Evolutionary conservation across 352 stramenopile genomes (phyloP).

Genomic region (Phytophthora constricta): DNA sequence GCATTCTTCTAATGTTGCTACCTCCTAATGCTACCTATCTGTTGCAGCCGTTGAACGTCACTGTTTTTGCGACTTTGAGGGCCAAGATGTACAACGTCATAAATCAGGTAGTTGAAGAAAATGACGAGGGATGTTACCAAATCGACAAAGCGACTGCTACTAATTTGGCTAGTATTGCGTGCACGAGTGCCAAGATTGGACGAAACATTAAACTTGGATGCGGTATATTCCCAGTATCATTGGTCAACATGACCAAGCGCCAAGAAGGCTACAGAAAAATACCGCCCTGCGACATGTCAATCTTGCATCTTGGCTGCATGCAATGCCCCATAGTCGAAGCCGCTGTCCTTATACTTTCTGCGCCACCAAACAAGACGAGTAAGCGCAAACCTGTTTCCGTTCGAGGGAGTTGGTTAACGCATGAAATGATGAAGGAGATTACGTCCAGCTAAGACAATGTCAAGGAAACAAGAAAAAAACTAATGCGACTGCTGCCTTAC

Average conservation of each 20-base stretch:
- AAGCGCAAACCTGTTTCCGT: slow-evolving; percentile 3
- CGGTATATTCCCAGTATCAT: slow-evolving; percentile 25
- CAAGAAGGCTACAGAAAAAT: background rate
- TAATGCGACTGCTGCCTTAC: too few relatives aligned
- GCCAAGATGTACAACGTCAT: slow-evolving; percentile 18
- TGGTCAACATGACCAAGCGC: slow-evolving; percentile 11
- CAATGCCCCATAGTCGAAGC: background rate
- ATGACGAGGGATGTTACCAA: slow-evolving; percentile 7
- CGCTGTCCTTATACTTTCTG: background rate
- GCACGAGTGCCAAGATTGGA: slow-evolving; percentile 5
- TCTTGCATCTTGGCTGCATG: slow-evolving; percentile 3
- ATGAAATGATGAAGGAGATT: too few relatives aligned
- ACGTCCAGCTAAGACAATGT: too few relatives aligned
- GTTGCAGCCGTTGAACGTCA: slow-evolving; percentile 29
- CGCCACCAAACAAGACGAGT: background rate
- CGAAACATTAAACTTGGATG: slow-evolving; percentile 16
- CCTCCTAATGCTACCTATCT: slow-evolving; percentile 26
- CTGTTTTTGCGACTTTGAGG: slow-evolving; percentile 28
- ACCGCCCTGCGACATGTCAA: background rate
- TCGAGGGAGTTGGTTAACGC: too few relatives aligned
- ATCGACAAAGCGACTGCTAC: slow-evolving; percentile 20
- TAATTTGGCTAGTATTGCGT: slow-evolving; percentile 19
- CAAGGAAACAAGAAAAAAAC: too few relatives aligned
- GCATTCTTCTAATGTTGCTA: slow-evolving; percentile 17
- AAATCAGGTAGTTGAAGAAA: slow-evolving; percentile 17